Base-by-base conservation (phyloP, 2,329 filamentous ascomycete genomes). In the Ophiostoma quercus region DNA sequence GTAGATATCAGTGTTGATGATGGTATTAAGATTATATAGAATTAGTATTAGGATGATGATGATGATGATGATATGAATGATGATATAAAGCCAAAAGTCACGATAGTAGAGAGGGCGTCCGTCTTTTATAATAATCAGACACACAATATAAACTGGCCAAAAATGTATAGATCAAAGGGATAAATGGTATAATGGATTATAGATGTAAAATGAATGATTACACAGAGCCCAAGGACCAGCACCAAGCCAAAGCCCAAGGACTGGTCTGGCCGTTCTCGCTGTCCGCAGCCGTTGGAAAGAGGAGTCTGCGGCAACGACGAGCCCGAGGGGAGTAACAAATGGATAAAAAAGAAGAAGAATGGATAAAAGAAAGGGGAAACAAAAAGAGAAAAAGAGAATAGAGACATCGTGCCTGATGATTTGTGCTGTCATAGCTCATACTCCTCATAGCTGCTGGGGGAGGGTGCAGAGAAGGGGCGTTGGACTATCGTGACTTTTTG, bases 41-140 rank as follows among this genome's bases (percentile, higher is more conserved):
- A 67, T 41, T 60, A n/a, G 34, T 62, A 51, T 69, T 60, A 54
- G 47, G 34, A 32, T 19, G 19, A 39, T 65, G 34, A 60, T 60
- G 62, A 32, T 37, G 25, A 29, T 29, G 25, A n/a, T n/a, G n/a
- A n/a, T n/a, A 66, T 66, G 62, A 41, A 14, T 66, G 22, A 65
- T 65, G 34, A 41, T 65, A 25, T 22, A 11, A 62, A 9, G 34
- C 8, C 47, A 34, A 34, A 34, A 34, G 34, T 34, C 37, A 70
- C 57, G 6, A 62, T 65, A 11, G 19, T 63, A 63, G 32, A 65
- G 32, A 19, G 22, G 9, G 32, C 16, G 19, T 16, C 14, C 37
- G 62, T 62, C 62, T 65, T 65, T 65, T 65, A 65, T 65, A 65
- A 65, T 65, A 65, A 25, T 65, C 34, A 39, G 34, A 37, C 43